A percentile compares a stretch with the other conserved stretches of the same genome.
phyloP scores from a whole-genome alignment of 2,329 filamentous ascomycete species.

The Ambrosiella xylebori region DNA sequence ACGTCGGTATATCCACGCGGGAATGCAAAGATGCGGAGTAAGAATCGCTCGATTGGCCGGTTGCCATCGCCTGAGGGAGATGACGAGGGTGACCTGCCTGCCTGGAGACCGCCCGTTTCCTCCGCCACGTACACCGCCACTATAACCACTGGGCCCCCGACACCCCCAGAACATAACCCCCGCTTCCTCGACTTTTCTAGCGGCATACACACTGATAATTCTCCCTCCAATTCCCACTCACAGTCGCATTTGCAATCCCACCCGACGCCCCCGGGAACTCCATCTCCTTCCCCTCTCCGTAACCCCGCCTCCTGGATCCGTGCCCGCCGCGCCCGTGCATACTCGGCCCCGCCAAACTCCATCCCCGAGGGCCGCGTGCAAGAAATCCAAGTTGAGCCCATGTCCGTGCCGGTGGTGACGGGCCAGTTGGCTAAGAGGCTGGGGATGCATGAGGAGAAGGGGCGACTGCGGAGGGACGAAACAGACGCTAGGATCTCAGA shows the following conservation, averaged over 20 bases:
- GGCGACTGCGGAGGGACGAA: neutral
- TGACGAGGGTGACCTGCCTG: neutral
- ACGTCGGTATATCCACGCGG: neutral
- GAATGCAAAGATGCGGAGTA: neutral
- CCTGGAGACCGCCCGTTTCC: slow-evolving; percentile 1
- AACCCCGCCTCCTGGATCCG: slow-evolving; percentile 3
- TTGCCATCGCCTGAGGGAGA: neutral
- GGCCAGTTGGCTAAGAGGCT: neutral
- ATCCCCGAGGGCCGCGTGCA: neutral
- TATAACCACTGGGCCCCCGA: neutral
- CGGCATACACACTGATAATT: neutral
- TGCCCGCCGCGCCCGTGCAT: slow-evolving; percentile 1
- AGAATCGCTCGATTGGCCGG: neutral
- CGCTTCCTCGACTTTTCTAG: neutral
- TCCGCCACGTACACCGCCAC: neutral
- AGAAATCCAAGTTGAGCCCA: neutral
- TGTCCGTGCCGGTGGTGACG: neutral
- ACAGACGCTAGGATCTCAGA: neutral
- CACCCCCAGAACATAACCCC: neutral
- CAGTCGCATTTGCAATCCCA: neutral
- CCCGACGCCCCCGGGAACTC: neutral
- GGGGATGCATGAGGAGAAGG: neutral
- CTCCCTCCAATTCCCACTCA: neutral
- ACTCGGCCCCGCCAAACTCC: slow-evolving; percentile 7
- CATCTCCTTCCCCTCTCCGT: neutral